Base-by-base conservation (phyloP, 495 filamentous ascomycete genomes). In the Aspergillus asperescens region DNA sequence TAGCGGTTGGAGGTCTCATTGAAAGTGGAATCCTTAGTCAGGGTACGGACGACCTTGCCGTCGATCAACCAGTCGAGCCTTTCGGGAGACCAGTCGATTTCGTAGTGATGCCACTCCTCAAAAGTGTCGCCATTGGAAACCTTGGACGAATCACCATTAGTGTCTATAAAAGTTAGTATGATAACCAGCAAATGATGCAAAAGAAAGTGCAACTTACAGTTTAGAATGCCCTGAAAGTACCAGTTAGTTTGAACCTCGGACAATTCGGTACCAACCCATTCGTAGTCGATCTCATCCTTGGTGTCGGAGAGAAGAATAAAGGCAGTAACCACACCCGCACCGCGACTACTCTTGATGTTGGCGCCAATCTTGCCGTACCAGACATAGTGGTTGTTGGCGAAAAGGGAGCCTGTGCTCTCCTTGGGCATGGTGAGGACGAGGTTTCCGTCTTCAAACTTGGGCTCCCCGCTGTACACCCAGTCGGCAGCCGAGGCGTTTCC, bases 261-360 rank as follows among this genome's bases (percentile, higher is more conserved):
- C 62, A 96, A 68, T 58, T 96, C 87, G 40, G 79, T 78, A 50
- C 93, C 93, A 48, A 98, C 81, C 64, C 83, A 98, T 72, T 98
- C 93, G 64, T 87, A 96, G 68, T 98, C 93, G 62, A 98, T 95
- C 68, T 98, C 93, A 62, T 98, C 93, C 74, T 96, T 95, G 61
- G 93, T 87, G 65, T 97, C 93, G 27, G 84, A 86, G 60, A 96
- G 79, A 57, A 97, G 74, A 66, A 98, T 97, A 67, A 98, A 98
- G 12, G 91, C 93, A 18, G 90, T 90, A 5, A 98, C 89, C 27
- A 97, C 93, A 74, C 93, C 93, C 24, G 72, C 66, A 37, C 89
- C 91, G 59, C 86, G 82, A 52, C 85, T 87, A 6, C 89, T 91
- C 80, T 90, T 95, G 68, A 98, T 74, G 22, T 75, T 86, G 15